phyloP scores from a whole-genome alignment of 345 rosid species.

The Hibiscus syriacus region DNA sequence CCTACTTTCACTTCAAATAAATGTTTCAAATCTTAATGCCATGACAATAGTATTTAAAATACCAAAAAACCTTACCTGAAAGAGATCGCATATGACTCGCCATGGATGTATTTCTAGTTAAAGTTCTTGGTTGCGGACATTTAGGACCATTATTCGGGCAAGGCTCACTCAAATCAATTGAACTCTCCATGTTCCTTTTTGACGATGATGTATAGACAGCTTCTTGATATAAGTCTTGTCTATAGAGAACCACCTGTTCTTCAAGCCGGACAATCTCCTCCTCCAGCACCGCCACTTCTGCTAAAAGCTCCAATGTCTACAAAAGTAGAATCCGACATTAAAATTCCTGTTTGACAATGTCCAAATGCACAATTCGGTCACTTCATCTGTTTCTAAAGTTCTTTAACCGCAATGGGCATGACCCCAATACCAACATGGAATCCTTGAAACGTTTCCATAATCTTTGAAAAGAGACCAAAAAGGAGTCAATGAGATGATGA shows the following conservation, averaged over 20 bases:
- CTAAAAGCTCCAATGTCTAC: conserved; percentile 79
- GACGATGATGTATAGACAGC: conserved; percentile 53
- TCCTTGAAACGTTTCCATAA: too few relatives aligned
- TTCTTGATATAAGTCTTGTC: conserved; percentile 73
- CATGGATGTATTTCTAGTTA: conserved; percentile 15
- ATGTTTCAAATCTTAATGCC: background rate
- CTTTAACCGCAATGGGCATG: too few relatives aligned
- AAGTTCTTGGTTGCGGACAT: conserved; percentile 20
- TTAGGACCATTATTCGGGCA: conserved; percentile 21
- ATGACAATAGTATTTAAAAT: background rate
- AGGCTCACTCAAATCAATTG: conserved; percentile 23
- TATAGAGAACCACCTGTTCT: conserved; percentile 62
- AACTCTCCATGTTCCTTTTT: conserved; percentile 32
- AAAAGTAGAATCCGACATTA: conserved; percentile 21
- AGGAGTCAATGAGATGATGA: conserved; percentile 8
- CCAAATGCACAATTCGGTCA: background rate
- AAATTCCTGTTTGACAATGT: background rate
- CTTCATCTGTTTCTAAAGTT: too few relatives aligned
- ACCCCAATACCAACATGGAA: background rate
- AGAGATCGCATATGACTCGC: conserved; percentile 18
- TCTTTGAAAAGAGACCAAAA: too few relatives aligned
- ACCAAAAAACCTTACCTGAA: conserved; percentile 29
- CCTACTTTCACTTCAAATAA: background rate
- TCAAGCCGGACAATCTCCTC: conserved; percentile 86
- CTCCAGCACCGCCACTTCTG: conserved; percentile 92